Evolutionary conservation across 441 rosid genomes (phyloP), one percentile per base, ranked within the genome.

Genomic region (Populus hybrid): DNA sequence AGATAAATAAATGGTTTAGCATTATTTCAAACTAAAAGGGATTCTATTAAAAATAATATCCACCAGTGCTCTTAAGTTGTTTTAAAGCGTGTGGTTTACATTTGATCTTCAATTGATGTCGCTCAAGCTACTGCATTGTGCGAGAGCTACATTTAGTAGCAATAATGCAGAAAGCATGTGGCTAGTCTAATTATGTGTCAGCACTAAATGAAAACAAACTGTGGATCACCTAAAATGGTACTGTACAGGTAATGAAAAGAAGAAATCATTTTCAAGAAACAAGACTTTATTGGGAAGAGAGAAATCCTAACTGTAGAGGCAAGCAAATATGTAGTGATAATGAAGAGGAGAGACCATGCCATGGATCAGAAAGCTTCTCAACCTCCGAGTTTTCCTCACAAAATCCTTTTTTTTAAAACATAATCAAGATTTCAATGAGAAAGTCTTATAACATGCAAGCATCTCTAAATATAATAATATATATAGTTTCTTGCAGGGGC

Each of bases 221-320:
- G 24, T 73, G 59, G 21, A 35, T 30, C 16, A 26, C 70, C 72
- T 68, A 23, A 66, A 67, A 73, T n/a, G 61, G 57, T 14, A 63
- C 40, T 64, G 46, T 35, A 63, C n/a, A 38, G 23, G 21, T 4
- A 69, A 61, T 19, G 28, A 66, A 24, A 68, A 78, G 30, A 73
- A 65, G 70, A 75, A 66, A 74, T 46, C 69, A 71, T 57, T 67
- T 23, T 69, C 70, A 75, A 71, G 69, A 75, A 53, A 57, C 70
- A 74, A 50, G 24, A 21, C 19, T 67, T 65, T 76, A 40, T 78
- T 73, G 86, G 82, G 78, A 83, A 76, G 61, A 26, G 86, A 79
- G 76, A 78, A 67, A 73, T 30, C 21, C 35, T 53, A 69, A 9
- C 42, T 61, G 74, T 79, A 10, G 35, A 42, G 75, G 42, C 65